Base-by-base conservation (phyloP, 2,329 filamentous ascomycete species). In the Aureobasidium sp. region DNA sequence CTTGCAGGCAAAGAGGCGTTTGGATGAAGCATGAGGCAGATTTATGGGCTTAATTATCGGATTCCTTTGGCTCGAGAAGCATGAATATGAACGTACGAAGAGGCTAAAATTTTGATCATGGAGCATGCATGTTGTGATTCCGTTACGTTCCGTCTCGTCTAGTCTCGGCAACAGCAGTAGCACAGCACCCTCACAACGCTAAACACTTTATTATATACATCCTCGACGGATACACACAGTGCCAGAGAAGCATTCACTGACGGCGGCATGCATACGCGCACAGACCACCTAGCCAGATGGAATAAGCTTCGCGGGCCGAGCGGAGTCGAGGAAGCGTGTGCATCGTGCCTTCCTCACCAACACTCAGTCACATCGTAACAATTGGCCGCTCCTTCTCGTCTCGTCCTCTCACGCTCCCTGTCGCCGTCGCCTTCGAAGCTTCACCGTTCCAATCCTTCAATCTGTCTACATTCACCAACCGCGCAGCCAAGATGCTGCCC, bases 401-500 rank as follows among this genome's bases (percentile, higher is more conserved):
- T 50, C 4, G 45, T 48, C 47, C 16, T 25, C 47, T 29, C 47
- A n/a, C 37, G 36, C 57, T 42, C 57, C 37, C 50, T 51, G 9
- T 21, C 25, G 36, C 50, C 32, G 42, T 48, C 39, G 36, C 21
- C 44, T 30, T 34, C 36, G 29, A 39, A 60, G 34, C 34, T 29
- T 25, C 11, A 11, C 36, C 57, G 7, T 4, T 14, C 13, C 34
- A 50, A 27, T 25, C 36, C 14, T 32, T 27, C 57, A 60, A 44
- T 39, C 37, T 61, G 47, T 44, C 47, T 45, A 51, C 58, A 11
- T 53, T 48, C 50, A 58, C 29, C 47, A 51, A n/a, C 16, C 49
- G 48, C 60, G 54, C 41, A 61, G 50, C 53, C 47, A 63, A 55
- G 41, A 65, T 65, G 64, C 63, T 65, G 59, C 63, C 63, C 34